Evolutionary conservation across 768 basidiomycete genomes (phyloP), one percentile per base, ranked within the genome.

Genomic region (Agrocybe praecox): DNA sequence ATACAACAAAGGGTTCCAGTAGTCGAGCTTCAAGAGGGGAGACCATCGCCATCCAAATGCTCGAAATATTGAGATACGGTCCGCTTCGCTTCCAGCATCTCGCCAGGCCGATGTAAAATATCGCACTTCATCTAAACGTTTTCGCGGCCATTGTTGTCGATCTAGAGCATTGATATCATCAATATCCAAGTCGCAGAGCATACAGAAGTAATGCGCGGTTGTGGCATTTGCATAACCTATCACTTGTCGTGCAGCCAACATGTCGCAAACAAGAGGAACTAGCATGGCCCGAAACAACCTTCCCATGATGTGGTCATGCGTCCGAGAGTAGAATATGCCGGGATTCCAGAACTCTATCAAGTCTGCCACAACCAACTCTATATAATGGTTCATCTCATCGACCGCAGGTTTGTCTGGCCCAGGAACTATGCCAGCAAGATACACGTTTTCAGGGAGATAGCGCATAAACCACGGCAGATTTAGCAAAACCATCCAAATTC

Each of bases 401-500:
- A 63, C 60, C 0, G 63, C 65, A 1, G 77, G 75, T 34, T 77
- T 69, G 1, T 65, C 53, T 0, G 76, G 79, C 0, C 78, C 77
- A 8, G 76, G 75, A 26, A 80, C 76, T 21, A 82, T 61, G 0
- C 74, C 79, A 1, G 69, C 75, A 0, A 80, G 64, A 54, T 69
- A 80, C 54, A 80, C 65, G 48, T 81, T 80, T 53, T 79, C 69
- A 0, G 62, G 61, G 10, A 69, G 67, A 55, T 75, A 77, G 2
- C 67, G 60, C 1, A 72, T 52, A 21, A 72, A 58, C 0, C 64
- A 65, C 0, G 76, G 76, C 0, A 80, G 66, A 47, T 78, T 78
- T 7, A 76, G 61, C 17, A 68, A 61, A 6, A 70, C 67, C 2
- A 68, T 47, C 60, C 64, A 72, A 19, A 71, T 66, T 0, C 67